phyloP scores from a whole-genome alignment of 352 stramenopile species.

The Phytophthora megakarya region DNA sequence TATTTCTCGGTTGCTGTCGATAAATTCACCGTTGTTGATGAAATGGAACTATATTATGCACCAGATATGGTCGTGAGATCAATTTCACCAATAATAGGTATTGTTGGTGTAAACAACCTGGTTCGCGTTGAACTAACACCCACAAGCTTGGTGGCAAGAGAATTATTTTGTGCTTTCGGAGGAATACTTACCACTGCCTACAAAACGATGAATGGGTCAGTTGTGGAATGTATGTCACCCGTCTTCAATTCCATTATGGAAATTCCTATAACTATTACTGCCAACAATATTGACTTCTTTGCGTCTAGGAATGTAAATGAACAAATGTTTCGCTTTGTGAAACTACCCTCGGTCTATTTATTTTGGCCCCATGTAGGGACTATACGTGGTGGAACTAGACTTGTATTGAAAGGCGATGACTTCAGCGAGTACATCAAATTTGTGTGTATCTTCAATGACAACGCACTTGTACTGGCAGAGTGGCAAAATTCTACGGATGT shows the following conservation, averaged over 20 bases:
- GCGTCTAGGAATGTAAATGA: constrained; percentile 1
- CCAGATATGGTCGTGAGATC: constrained; percentile 26
- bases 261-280: constrained; percentile 35
- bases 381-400: constrained; percentile 38
- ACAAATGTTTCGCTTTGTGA: constrained; percentile 31
- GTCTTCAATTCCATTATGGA: not conserved
- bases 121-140: constrained; percentile 29
- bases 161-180: constrained; percentile 44
- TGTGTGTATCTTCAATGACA: constrained; percentile 41
- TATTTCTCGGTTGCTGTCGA: constrained; percentile 38
- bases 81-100: constrained; percentile 30
- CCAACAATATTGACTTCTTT: constrained; percentile 55
- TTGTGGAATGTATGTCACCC: constrained; percentile 39
- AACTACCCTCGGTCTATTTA: constrained; percentile 21
- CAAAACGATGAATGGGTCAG: constrained; percentile 7
- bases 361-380: constrained; percentile 41
- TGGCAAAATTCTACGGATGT: constrained; percentile 40
- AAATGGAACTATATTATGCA: constrained; percentile 20
- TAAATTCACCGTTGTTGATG: constrained; percentile 20
- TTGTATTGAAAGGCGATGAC: constrained; percentile 35
- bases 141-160: not conserved
- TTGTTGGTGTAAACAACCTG: constrained; percentile 23
- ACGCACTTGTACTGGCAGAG: constrained; percentile 7
- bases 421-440: constrained; percentile 32
- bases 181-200: constrained; percentile 1